Percentiles rank a stretch among this genome's conserved stretches.
These are phyloP conservation scores for Akanthomyces dipterigenus DNA, from an alignment of 2,329 filamentous ascomycete genomes.

Conservation along the genomic window DNA sequence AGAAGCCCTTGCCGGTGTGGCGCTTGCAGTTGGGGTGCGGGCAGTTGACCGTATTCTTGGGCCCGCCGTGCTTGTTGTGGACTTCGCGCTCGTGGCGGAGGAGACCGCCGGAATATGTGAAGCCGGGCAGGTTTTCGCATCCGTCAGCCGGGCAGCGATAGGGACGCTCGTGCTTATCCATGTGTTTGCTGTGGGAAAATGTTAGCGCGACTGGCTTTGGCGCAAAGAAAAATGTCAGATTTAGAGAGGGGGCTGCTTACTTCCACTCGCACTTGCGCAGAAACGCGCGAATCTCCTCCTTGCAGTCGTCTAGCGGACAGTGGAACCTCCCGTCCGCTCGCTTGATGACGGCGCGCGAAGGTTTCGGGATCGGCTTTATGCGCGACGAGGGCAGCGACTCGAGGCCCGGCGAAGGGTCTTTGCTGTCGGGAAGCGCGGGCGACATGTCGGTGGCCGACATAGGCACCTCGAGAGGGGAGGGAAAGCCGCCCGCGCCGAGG, in stretches of 20 bases:
- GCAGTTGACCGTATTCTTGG: conserved; percentile 81
- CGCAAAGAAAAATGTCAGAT: background rate
- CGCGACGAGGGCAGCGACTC: conserved; percentile 32
- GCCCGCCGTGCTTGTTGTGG: conserved; percentile 81
- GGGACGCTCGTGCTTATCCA: conserved; percentile 94
- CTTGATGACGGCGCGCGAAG: conserved; percentile 49
- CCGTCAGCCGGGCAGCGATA: conserved; percentile 79
- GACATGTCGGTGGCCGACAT: conserved; percentile 26
- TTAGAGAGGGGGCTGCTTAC: conserved; percentile 47
- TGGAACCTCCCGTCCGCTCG: conserved; percentile 69
- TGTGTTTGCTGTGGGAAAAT: conserved; percentile 66
- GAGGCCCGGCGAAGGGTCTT: conserved; percentile 26
- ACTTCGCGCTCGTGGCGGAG: conserved; percentile 89
- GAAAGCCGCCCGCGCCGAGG: conserved; percentile 26
- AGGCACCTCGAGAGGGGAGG: conserved; percentile 28
- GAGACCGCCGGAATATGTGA: conserved; percentile 90
- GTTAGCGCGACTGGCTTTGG: conserved; percentile 14
- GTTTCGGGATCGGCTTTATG: conserved; percentile 51
- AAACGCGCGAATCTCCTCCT: conserved; percentile 58
- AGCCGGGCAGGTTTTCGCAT: conserved; percentile 86
- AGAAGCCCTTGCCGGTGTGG: conserved; percentile 82
- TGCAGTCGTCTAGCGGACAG: conserved; percentile 66
- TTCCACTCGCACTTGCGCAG: conserved; percentile 88
- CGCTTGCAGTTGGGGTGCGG: conserved; percentile 84
- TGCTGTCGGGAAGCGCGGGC: conserved; percentile 27